Percentiles rank a stretch among this genome's conserved stretches.
phyloP scores from a whole-genome alignment of 106 monocot genomes.

The Dendrobium huoshanense region DNA sequence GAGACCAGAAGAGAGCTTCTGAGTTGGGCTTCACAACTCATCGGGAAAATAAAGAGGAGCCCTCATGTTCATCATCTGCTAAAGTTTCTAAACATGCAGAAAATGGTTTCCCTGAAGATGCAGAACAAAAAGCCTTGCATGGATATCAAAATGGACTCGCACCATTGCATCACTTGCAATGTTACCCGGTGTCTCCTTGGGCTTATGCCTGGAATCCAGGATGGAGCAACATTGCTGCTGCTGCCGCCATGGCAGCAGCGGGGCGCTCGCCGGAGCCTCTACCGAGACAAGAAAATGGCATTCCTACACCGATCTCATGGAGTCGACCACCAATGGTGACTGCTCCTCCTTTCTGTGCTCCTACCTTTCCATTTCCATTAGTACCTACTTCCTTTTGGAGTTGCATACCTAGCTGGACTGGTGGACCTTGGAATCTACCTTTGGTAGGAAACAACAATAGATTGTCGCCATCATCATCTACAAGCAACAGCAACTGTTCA shows the following conservation, averaged over 20 bases:
- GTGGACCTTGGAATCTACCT: conserved; percentile 41
- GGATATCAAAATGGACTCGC: conserved; percentile 27
- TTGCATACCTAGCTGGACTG: conserved; percentile 39
- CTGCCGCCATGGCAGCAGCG: conserved; percentile 13
- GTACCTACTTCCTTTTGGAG: conserved; percentile 56
- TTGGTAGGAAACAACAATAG: conserved; percentile 14
- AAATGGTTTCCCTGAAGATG: conserved; percentile 27
- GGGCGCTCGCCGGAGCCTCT: not conserved
- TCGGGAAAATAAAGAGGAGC: conserved; percentile 44
- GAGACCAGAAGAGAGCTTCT: conserved; percentile 16
- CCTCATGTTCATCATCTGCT: conserved; percentile 44
- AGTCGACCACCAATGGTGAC: conserved; percentile 31
- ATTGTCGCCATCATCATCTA: conserved; percentile 8
- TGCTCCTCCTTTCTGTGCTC: conserved; percentile 45
- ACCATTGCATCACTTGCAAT: conserved; percentile 38
- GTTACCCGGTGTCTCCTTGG: conserved; percentile 60
- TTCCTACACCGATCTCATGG: conserved; percentile 25
- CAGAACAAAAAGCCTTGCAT: conserved; percentile 21
- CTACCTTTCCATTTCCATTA: conserved; percentile 44
- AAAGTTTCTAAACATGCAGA: conserved; percentile 25
- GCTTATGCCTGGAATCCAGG: conserved; percentile 57
- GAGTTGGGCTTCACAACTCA: too few relatives aligned
- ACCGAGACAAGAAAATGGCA: conserved; percentile 21
- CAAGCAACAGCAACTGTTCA: conserved; percentile 15
- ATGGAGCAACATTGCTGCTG: conserved; percentile 28